Evolutionary conservation across 2,329 filamentous ascomycete species (phyloP).

Genomic region (Nemania abortiva): DNA sequence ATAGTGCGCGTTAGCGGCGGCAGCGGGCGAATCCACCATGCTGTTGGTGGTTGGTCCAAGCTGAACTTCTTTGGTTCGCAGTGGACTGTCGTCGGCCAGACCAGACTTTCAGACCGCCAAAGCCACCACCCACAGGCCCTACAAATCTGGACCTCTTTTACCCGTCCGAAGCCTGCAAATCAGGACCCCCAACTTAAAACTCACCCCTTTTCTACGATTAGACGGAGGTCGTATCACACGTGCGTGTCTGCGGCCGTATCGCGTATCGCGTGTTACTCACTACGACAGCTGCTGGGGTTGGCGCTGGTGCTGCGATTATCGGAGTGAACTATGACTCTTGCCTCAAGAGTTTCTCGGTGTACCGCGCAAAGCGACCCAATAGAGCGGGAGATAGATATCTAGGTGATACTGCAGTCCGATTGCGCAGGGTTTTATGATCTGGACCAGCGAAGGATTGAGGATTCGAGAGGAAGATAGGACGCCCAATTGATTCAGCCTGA

Average conservation of each 20-base stretch:
- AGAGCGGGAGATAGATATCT: conserved; percentile 11
- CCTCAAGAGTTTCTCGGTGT: not conserved
- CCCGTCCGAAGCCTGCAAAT: conserved; percentile 28
- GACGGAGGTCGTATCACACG: conserved; percentile 11
- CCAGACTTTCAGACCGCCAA: not conserved
- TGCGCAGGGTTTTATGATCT: conserved; percentile 20
- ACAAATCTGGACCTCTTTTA: conserved; percentile 25
- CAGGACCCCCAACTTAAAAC: conserved; percentile 20
- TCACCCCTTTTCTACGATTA: conserved; percentile 18
- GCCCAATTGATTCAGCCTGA: conserved; percentile 11
- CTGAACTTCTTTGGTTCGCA: conserved; percentile 35
- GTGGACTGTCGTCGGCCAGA: not conserved
- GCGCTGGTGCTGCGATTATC: conserved; percentile 36
- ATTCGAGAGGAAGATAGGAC: conserved; percentile 1
- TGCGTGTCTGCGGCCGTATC: conserved; percentile 6
- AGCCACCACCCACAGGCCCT: not conserved
- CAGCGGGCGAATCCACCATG: conserved; percentile 34
- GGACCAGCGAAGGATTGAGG: not conserved
- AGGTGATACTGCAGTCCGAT: conserved; percentile 23
- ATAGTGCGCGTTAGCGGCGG: conserved; percentile 28
- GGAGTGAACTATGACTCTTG: conserved; percentile 35
- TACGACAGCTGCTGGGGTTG: not conserved
- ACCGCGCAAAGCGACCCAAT: conserved; percentile 24
- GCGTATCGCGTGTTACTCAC: not conserved
- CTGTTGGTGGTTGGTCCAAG: conserved; percentile 41